These are phyloP conservation scores for Leishmania tarentolae DNA, from an alignment of 208 protist species.

Conservation along the genomic window DNA sequence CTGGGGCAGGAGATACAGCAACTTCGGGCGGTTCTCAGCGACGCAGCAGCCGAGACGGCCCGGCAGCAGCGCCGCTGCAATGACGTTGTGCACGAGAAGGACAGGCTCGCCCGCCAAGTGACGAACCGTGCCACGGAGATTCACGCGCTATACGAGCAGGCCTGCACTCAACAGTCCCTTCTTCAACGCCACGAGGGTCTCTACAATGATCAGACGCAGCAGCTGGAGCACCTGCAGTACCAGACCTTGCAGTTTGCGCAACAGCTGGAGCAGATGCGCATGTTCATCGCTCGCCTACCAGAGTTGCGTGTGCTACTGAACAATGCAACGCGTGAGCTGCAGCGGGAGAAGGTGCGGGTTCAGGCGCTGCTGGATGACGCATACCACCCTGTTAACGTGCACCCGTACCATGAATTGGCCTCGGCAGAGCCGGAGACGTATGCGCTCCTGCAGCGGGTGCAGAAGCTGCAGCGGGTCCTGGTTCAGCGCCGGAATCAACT, in stretches of 20 bases:
- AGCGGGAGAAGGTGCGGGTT: conserved; percentile 79
- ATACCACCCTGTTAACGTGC: conserved; percentile 95
- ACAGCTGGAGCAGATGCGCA: conserved; percentile 56
- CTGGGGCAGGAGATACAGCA: conserved; percentile 86
- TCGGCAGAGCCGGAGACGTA: conserved; percentile 95
- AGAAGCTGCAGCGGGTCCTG: conserved; percentile 95
- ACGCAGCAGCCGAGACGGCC: conserved; percentile 85
- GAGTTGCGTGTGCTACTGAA: conserved; percentile 72
- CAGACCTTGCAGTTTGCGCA: conserved; percentile 45
- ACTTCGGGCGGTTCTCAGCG: conserved; percentile 92
- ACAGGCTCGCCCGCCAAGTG: conserved; percentile 94
- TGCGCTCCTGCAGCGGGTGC: conserved; percentile 95
- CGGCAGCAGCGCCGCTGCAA: conserved; percentile 93
- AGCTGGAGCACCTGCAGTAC: conserved; percentile 70
- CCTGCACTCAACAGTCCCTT: conserved; percentile 94
- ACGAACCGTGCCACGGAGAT: conserved; percentile 96
- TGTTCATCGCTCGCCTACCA: conserved; percentile 55
- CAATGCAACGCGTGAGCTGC: conserved; percentile 63
- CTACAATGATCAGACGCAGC: conserved; percentile 86
- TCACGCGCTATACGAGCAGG: conserved; percentile 95
- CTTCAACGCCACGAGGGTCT: conserved; percentile 94
- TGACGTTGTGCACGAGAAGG: conserved; percentile 94
- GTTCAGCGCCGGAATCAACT: conserved; percentile 95
- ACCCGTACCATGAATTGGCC: conserved; percentile 95
- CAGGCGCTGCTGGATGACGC: conserved; percentile 95